Evolutionary conservation across 192 early-diverging fungal genomes (phyloP), one percentile per base, ranked within the genome.

Genomic region (Backusella tuberculispora): DNA sequence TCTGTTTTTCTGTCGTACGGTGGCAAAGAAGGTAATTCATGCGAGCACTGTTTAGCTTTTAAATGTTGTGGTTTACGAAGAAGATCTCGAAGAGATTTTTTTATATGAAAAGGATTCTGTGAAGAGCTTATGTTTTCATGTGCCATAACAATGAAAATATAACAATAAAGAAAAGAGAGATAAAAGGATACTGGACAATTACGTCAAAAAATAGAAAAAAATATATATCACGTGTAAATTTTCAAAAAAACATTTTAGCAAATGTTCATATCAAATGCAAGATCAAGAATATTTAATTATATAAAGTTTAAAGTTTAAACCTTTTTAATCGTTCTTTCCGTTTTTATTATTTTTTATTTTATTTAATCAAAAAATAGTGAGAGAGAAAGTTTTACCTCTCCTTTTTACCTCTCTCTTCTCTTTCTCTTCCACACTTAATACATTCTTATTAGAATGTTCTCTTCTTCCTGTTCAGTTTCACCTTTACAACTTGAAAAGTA

Each of bases 11-110:
- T 14, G 43, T 68, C 48, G 41, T 78, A 63, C 14, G 48, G 42
- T 14, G 76, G 76, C 29, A 78, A 50, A 40, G 71, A 26, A 60
- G 76, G 69, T 45, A 78, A 53, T 21, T 71, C 64, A 10, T 69
- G 24, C 24, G 38, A 46, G 26, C 29, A 13, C 29, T 5, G 14
- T 9, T 50, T 38, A 41, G 26, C 1, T 10, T 29, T 42, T 15
- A 40, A 41, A 29, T 19, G 15, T 14, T 48, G 40, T 37, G 50
- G 53, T 64, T 43, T 69, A 34, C 70, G 68, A 13, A 72, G 24
- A 24, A 77, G 44, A 9, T 72, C 76, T 48, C 37, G 65, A n/a
- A 77, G 70, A 10, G 76, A 41, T 34, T 56, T 77, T 13, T 29
- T 68, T 15, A 72, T 42, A 14, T n/a, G 69, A 34, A 67, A 72